A percentile compares a stretch with the other conserved stretches of the same genome.
Evolutionary conservation across 176 grass and related monocot species (phyloP).

Genomic region (Hordeum vulgare): MorexV3_pseudomolecules_assembly NC_058523.1:52548643-52549142

Average conservation of each 20-base stretch:
- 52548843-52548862: no score
- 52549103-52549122: conserved; percentile 80
- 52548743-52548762: conserved; percentile 64
- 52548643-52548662: background rate
- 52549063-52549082: conserved; percentile 50
- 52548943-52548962: background rate
- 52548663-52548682: conserved; percentile 65
- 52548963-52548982: conserved; percentile 41
- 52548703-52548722: conserved; percentile 78
- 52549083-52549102: conserved; percentile 71
- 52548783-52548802: background rate
- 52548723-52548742: conserved; percentile 62
- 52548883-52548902: no score
- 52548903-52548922: no score
- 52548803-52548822: no score
- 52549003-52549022: conserved; percentile 95
- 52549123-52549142: conserved; percentile 87
- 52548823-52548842: no score
- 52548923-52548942: no score
- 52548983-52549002: conserved; percentile 87
- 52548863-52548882: no score
- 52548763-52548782: background rate
- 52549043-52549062: conserved; percentile 67
- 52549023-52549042: conserved; percentile 81
- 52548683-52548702: conserved; percentile 83